These are phyloP conservation scores for Daedaleopsis sinensis DNA, from an alignment of 768 basidiomycete genomes.

Conservation along the genomic window DNA sequence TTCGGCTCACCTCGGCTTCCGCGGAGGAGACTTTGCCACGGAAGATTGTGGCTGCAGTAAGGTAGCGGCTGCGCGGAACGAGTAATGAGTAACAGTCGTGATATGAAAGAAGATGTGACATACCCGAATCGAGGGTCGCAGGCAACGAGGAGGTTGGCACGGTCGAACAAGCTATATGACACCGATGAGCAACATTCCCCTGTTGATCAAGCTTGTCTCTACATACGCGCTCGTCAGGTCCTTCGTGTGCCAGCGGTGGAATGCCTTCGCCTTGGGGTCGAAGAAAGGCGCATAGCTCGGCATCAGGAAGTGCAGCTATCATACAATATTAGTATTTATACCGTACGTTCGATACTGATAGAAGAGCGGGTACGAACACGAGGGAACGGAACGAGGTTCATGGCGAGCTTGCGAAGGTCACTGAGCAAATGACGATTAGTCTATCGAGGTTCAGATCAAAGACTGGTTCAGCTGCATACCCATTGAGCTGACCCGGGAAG, in stretches of 20 bases:
- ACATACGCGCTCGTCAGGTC: constrained; percentile 79
- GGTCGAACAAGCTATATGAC: constrained; percentile 69
- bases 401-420: constrained; percentile 85
- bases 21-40: constrained; percentile 79
- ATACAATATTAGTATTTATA: neutral
- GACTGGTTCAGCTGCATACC: constrained; percentile 44
- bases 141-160: constrained; percentile 78
- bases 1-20: constrained; percentile 47
- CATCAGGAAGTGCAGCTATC: constrained; percentile 93
- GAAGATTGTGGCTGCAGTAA: constrained; percentile 88
- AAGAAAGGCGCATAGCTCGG: constrained; percentile 93
- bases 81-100: neutral
- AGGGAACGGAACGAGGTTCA: constrained; percentile 97
- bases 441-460: constrained; percentile 7
- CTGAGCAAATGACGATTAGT: constrained; percentile 36
- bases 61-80: constrained; percentile 61
- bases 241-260: constrained; percentile 58
- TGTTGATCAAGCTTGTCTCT: neutral
- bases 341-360: neutral
- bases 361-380: constrained; percentile 54
- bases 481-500: constrained; percentile 93
- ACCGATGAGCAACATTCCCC: neutral
- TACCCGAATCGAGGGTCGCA: constrained; percentile 81
- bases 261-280: constrained; percentile 63
- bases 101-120: constrained; percentile 23